phyloP scores from a whole-genome alignment of 768 basidiomycete genomes.

The Lyophyllum shimeji region DNA sequence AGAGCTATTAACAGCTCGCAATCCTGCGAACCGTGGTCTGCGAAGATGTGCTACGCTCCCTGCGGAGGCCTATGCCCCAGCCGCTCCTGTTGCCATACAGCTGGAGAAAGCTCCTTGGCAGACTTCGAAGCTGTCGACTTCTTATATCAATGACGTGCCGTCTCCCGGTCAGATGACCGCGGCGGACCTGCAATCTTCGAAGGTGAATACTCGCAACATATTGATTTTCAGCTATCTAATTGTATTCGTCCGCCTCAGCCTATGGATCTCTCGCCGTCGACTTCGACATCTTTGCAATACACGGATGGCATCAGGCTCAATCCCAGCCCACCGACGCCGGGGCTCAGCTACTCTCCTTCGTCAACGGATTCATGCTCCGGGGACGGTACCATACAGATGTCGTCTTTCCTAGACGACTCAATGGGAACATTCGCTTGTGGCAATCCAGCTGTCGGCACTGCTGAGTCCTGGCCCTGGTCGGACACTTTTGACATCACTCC shows the following conservation, averaged over 20 bases:
- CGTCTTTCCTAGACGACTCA: conserved; percentile 47
- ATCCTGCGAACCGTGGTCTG: conserved; percentile 22
- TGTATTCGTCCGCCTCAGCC: neutral
- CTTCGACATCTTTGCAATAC: neutral
- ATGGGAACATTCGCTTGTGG: conserved; percentile 19
- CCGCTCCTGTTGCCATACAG: neutral
- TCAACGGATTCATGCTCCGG: conserved; percentile 56
- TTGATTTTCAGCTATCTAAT: neutral
- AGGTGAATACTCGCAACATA: conserved; percentile 1
- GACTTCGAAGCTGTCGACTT: neutral
- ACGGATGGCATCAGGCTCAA: conserved; percentile 23
- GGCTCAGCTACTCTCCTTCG: conserved; percentile 58
- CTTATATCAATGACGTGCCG: neutral
- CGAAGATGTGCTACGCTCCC: conserved; percentile 45
- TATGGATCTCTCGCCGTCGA: neutral
- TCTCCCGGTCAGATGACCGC: conserved; percentile 6
- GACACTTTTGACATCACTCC: conserved; percentile 8
- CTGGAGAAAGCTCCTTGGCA: conserved; percentile 7
- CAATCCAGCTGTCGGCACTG: conserved; percentile 11
- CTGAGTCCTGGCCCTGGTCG: conserved; percentile 25
- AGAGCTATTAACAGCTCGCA: neutral
- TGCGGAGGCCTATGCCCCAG: conserved; percentile 22
- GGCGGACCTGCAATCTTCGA: neutral
- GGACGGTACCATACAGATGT: conserved; percentile 58
- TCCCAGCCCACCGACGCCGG: conserved; percentile 54